Evolutionary conservation across 768 basidiomycete species (phyloP), one percentile per base, ranked within the genome.

Genomic region (Lentinula aciculospora): DNA sequence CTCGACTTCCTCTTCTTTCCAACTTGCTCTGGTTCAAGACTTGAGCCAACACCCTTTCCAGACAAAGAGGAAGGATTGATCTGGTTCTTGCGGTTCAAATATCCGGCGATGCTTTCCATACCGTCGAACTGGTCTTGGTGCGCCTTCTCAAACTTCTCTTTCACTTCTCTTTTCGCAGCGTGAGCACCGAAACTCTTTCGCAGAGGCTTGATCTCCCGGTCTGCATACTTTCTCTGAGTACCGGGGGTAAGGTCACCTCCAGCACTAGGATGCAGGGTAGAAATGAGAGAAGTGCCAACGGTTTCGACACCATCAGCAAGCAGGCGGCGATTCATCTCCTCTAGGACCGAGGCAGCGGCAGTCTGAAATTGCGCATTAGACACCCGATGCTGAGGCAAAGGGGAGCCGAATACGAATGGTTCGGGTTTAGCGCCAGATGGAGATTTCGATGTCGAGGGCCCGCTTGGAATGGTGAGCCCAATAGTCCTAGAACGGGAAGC

Each of bases 271-370:
- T 73, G 71, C 3, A 78, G 65, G 48, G 70, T 77, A 36, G 70
- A 63, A 49, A 87, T 74, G 28, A 86, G 69, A 39, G 76, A 70
- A 21, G 72, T 63, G 19, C 71, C 74, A 31, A 87, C 72, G 23
- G 72, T 72, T 31, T 80, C 73, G 6, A 83, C 77, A 1, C 85
- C 86, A 5, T 81, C 80, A 7, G 75, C 77, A 2, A 75, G 77
- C 9, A 92, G 76, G 2, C 88, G 82, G 51, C 77, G 75, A 67
- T 92, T 92, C 87, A 94, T 90, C 69, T 94, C 92, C 50, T 85
- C 86, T 29, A 93, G 73, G 28, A 94, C 84, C 21, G 80, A 79
- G n/a, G 82, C 76, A 0, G 89, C 86, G 0, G 86, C 85, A 1
- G 74, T 68, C 53, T 76, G 78, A 71, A 93, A 92, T 51, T 86